Percentiles rank a stretch among this genome's conserved stretches.
Conservation (phyloP, 495 filamentous ascomycete genomes). For the Penicillium crystallinum region DNA sequence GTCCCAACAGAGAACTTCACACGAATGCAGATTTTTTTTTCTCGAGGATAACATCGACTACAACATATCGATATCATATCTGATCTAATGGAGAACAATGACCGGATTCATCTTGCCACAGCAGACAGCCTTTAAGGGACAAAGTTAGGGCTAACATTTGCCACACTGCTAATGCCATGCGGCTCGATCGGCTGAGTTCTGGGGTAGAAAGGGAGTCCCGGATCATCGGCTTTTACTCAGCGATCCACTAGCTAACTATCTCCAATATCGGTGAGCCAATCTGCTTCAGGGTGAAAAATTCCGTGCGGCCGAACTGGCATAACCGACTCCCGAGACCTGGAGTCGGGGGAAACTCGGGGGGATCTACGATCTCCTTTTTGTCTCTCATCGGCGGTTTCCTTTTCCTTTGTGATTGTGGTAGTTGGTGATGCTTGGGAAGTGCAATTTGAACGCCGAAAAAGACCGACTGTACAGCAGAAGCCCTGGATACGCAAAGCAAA, state of each 20-base stretch:
- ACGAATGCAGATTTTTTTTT: no score
- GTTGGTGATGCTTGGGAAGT: not conserved
- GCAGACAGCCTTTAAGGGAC: not conserved
- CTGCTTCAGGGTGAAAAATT: conserved; percentile 5
- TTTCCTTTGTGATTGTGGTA: not conserved
- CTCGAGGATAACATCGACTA: no score
- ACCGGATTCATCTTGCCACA: not conserved
- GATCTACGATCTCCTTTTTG: not conserved
- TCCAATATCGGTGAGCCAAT: not conserved
- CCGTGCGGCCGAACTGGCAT: conserved; percentile 36
- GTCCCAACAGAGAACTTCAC: no score
- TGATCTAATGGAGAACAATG: not conserved
- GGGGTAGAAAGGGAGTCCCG: not conserved
- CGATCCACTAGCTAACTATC: not conserved
- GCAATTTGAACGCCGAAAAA: not conserved
- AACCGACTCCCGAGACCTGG: conserved; percentile 28
- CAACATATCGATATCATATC: no score
- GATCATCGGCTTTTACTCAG: not conserved
- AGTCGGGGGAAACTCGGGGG: conserved; percentile 16
- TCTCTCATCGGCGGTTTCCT: not conserved
- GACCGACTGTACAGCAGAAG: not conserved
- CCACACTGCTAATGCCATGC: not conserved
- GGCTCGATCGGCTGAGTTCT: not conserved
- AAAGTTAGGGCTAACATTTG: not conserved
- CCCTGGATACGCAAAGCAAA: not conserved